A percentile compares a stretch with the other conserved stretches of the same genome.
Conservation (phyloP, 2,329 filamentous ascomycete species). For the Talaromyces sp. region DNA sequence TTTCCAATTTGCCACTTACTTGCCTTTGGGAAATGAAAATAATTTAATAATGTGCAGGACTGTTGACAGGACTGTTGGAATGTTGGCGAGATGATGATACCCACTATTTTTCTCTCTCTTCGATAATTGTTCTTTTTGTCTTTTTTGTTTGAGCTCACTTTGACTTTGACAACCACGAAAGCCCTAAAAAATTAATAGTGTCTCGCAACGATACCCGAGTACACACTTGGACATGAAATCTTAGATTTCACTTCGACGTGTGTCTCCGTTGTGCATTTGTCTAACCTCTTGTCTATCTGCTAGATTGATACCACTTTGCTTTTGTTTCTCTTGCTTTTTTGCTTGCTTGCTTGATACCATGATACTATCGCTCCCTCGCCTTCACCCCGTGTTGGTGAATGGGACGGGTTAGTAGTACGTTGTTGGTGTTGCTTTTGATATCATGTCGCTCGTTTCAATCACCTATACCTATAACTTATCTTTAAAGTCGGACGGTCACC, state of each 20-base stretch:
- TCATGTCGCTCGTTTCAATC: constrained; percentile 10
- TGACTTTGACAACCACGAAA: background rate
- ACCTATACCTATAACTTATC: constrained; percentile 1
- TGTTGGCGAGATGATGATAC: constrained; percentile 26
- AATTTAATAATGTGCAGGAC: constrained; percentile 15
- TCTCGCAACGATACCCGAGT: constrained; percentile 29
- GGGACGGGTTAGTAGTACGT: background rate
- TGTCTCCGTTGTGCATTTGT: constrained; percentile 15
- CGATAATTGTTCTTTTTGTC: constrained; percentile 7
- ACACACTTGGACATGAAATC: background rate
- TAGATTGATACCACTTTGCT: constrained; percentile 35
- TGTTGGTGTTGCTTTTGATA: background rate
- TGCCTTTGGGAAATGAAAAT: background rate
- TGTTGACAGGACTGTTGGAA: constrained; percentile 16
- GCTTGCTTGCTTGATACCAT: constrained; percentile 9
- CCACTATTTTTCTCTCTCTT: constrained; percentile 23
- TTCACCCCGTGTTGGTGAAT: background rate
- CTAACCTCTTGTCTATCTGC: constrained; percentile 7
- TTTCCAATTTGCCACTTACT: background rate
- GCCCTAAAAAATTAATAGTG: constrained; percentile 21
- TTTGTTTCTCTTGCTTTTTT: background rate
- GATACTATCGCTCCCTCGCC: background rate
- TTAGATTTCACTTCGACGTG: constrained; percentile 24
- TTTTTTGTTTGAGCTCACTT: background rate
- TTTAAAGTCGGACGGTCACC: constrained; percentile 1